These are phyloP conservation scores for Nelumbo lutea DNA, from an alignment of 164 flowering plant species.

Conservation along the genomic window DNA sequence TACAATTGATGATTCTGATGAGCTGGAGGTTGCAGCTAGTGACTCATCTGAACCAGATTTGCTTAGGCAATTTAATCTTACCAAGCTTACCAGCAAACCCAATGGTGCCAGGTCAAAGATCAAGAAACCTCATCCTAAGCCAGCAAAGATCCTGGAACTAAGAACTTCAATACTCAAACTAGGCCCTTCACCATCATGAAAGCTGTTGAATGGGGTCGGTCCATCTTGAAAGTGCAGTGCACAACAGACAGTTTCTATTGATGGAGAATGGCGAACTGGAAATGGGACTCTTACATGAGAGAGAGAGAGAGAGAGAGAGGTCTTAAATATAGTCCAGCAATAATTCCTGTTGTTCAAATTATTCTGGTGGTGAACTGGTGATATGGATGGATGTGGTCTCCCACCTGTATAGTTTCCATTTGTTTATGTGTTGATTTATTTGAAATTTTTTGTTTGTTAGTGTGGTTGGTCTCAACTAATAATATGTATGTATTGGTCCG, in stretches of 20 bases:
- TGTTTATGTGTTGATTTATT: neutral
- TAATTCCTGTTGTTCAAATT: no score
- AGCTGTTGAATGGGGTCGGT: slow-evolving; percentile 37
- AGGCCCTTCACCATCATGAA: slow-evolving; percentile 62
- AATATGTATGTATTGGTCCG: no score
- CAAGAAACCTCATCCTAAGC: slow-evolving; percentile 44
- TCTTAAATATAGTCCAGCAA: slow-evolving; percentile 3
- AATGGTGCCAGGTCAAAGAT: slow-evolving; percentile 42
- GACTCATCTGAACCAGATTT: slow-evolving; percentile 87
- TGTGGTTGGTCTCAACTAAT: no score
- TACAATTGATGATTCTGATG: slow-evolving; percentile 32
- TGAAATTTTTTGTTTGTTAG: neutral
- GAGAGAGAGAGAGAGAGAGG: slow-evolving; percentile 14
- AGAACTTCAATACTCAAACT: slow-evolving; percentile 43
- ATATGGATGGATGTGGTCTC: slow-evolving; percentile 11
- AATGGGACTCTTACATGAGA: slow-evolving; percentile 30
- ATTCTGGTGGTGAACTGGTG: slow-evolving; percentile 4
- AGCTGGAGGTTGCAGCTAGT: slow-evolving; percentile 74
- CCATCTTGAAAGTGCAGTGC: slow-evolving; percentile 24
- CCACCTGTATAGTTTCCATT: neutral
- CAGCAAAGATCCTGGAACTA: slow-evolving; percentile 41
- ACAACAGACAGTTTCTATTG: slow-evolving; percentile 43
- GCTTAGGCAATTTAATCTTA: slow-evolving; percentile 77
- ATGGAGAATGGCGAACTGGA: slow-evolving; percentile 53
- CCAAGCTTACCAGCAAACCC: slow-evolving; percentile 38